Conservation (phyloP, 78 protist genomes). For the Mastigamoeba balamuthi region DNA sequence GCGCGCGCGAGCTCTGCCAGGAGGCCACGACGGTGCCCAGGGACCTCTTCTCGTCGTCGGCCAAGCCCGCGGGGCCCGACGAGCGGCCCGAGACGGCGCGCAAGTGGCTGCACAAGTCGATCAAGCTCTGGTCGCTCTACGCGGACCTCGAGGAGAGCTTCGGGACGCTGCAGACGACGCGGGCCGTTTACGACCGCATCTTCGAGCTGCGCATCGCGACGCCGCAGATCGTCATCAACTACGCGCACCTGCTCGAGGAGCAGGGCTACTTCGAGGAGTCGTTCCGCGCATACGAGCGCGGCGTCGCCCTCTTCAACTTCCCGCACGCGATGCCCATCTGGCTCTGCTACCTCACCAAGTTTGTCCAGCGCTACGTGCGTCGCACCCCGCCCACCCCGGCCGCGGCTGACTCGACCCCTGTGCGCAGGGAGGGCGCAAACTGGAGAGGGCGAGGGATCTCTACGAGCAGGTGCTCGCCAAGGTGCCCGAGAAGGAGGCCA, state of each 20-base stretch:
- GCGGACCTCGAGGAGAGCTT: constrained; percentile 90
- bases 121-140: constrained; percentile 84
- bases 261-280: constrained; percentile 77
- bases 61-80: background rate
- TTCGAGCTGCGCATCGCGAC: constrained; percentile 75
- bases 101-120: constrained; percentile 59
- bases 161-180: constrained; percentile 23
- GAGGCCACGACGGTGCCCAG: constrained; percentile 30
- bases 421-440: constrained; percentile 42
- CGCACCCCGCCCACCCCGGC: background rate
- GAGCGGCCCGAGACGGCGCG: constrained; percentile 34
- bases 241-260: constrained; percentile 77
- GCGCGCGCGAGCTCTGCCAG: constrained; percentile 32
- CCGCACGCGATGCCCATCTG: constrained; percentile 80
- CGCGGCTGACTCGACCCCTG: background rate
- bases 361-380: constrained; percentile 77
- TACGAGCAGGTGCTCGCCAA: constrained; percentile 82
- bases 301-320: constrained; percentile 72
- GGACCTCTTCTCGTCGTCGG: background rate
- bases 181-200: constrained; percentile 62
- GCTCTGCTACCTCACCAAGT: constrained; percentile 79
- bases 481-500: constrained; percentile 52
- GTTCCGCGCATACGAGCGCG: constrained; percentile 79
- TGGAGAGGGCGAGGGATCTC: constrained; percentile 92
- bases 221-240: constrained; percentile 86